Evolutionary conservation across 108 stramenopile genomes (phyloP).

Genomic region (Pseudonitzschia multistriata): DNA sequence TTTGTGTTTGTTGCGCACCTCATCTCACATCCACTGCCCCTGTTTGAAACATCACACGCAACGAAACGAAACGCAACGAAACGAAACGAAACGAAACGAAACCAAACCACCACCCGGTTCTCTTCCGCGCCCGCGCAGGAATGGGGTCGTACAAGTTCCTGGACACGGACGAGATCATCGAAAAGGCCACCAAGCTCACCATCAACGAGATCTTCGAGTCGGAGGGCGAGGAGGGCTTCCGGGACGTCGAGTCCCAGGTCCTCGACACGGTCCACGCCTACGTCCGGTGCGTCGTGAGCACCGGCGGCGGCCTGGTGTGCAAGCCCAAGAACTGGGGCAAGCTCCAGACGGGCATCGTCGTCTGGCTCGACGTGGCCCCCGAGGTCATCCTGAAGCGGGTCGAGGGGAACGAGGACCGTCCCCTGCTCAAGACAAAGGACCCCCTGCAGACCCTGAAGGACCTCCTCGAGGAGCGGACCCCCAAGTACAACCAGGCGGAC

Average conservation of each 20-base stretch:
- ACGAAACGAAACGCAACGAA: too few relatives aligned
- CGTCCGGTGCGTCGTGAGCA: conserved; percentile 79
- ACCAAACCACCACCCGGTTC: too few relatives aligned
- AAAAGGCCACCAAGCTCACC: conserved; percentile 65
- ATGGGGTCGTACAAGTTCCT: conserved; percentile 92
- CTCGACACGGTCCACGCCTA: conserved; percentile 83
- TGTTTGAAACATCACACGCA: background rate
- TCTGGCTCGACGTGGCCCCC: conserved; percentile 84
- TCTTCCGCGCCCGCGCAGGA: conserved; percentile 25
- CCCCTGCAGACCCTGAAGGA: conserved; percentile 60
- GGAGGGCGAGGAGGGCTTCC: conserved; percentile 90
- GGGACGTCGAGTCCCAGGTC: conserved; percentile 81
- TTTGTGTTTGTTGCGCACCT: too few relatives aligned
- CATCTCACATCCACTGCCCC: too few relatives aligned
- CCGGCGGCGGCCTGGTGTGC: conserved; percentile 83
- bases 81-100: background rate
- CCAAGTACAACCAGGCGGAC: conserved; percentile 83
- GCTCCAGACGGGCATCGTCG: conserved; percentile 89
- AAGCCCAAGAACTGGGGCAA: conserved; percentile 85
- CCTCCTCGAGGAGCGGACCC: conserved; percentile 56
- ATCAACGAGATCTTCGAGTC: conserved; percentile 82
- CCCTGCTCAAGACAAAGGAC: conserved; percentile 79
- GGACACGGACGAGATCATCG: conserved; percentile 89
- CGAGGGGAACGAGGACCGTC: conserved; percentile 66
- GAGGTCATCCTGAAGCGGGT: conserved; percentile 77